These are phyloP conservation scores for Plasmodium coatneyi DNA, from an alignment of 169 alveolate species.

Conservation along the genomic window DNA sequence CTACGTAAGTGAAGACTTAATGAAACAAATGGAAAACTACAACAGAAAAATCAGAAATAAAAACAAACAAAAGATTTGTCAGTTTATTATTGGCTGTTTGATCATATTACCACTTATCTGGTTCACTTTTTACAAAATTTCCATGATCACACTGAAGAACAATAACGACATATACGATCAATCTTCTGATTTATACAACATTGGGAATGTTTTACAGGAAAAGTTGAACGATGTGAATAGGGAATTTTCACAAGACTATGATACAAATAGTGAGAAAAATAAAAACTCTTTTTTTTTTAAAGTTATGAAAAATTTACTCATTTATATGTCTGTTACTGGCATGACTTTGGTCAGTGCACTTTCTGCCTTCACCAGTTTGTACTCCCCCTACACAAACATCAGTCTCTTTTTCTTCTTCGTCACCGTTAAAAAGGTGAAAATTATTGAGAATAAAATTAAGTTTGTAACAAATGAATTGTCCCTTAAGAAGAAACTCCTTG, in stretches of 20 bases:
- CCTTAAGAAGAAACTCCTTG: conserved; percentile 31
- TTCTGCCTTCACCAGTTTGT: conserved; percentile 65
- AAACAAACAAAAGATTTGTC: conserved; percentile 33
- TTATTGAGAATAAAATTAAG: conserved; percentile 34
- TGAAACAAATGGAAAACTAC: conserved; percentile 37
- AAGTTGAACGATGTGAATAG: conserved; percentile 16
- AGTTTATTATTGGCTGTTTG: conserved; percentile 27
- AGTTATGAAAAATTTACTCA: conserved; percentile 38
- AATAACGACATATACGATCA: conserved; percentile 41
- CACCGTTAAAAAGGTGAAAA: conserved; percentile 34
- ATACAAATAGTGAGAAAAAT: conserved; percentile 33
- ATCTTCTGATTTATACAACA: conserved; percentile 28
- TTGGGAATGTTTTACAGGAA: conserved; percentile 26
- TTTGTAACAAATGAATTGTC: conserved; percentile 22
- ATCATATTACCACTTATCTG: conserved; percentile 36
- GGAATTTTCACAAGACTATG: conserved; percentile 49
- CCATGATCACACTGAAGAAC: conserved; percentile 39
- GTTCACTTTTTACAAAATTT: conserved; percentile 56
- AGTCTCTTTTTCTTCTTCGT: conserved; percentile 52
- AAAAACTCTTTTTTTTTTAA: conserved; percentile 14
- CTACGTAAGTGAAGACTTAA: conserved; percentile 59
- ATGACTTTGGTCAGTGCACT: conserved; percentile 68
- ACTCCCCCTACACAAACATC: conserved; percentile 53
- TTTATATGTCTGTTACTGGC: conserved; percentile 64
- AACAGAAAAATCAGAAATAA: conserved; percentile 17